Evolutionary conservation across 495 filamentous ascomycete species (phyloP).

Genomic region (Aspergillus diversus): DNA sequence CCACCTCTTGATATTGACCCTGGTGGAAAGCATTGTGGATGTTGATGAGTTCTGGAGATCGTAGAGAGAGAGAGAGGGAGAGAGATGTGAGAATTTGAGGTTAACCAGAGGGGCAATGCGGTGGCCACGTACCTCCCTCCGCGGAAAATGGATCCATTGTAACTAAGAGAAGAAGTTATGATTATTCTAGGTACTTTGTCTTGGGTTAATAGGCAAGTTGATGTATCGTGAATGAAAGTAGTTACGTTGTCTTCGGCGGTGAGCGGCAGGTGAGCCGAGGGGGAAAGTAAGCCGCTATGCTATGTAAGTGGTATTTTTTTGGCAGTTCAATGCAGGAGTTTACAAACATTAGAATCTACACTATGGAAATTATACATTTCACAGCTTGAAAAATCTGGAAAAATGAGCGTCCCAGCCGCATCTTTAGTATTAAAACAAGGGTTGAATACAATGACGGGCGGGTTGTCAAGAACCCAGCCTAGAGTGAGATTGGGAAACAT

Average conservation of each 20-base stretch:
- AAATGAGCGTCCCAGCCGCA: slow-evolving; percentile 4
- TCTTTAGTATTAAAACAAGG: slow-evolving; percentile 22
- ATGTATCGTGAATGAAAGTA: slow-evolving; percentile 25
- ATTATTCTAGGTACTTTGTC: too few relatives aligned
- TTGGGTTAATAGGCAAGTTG: slow-evolving; percentile 4
- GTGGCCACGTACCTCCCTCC: slow-evolving; percentile 68
- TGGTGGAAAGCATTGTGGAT: slow-evolving; percentile 95
- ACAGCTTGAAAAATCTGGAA: background rate
- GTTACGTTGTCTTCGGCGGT: slow-evolving; percentile 33
- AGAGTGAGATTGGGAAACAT: background rate
- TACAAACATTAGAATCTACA: too few relatives aligned
- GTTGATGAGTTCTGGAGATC: slow-evolving; percentile 80
- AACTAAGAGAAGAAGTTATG: background rate
- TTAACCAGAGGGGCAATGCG: background rate
- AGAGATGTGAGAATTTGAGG: slow-evolving; percentile 5
- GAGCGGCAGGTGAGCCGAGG: slow-evolving; percentile 21
- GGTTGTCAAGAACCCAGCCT: slow-evolving; percentile 14
- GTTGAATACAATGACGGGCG: slow-evolving; percentile 16
- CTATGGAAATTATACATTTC: background rate
- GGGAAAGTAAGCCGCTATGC: slow-evolving; percentile 18
- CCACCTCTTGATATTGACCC: slow-evolving; percentile 80
- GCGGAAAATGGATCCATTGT: slow-evolving; percentile 92
- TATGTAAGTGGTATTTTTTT: background rate
- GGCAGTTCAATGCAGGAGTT: background rate
- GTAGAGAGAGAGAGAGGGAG: slow-evolving; percentile 13